Base-by-base conservation (phyloP, 192 early-diverging fungal species). In the Umbelopsis sp. region DNA sequence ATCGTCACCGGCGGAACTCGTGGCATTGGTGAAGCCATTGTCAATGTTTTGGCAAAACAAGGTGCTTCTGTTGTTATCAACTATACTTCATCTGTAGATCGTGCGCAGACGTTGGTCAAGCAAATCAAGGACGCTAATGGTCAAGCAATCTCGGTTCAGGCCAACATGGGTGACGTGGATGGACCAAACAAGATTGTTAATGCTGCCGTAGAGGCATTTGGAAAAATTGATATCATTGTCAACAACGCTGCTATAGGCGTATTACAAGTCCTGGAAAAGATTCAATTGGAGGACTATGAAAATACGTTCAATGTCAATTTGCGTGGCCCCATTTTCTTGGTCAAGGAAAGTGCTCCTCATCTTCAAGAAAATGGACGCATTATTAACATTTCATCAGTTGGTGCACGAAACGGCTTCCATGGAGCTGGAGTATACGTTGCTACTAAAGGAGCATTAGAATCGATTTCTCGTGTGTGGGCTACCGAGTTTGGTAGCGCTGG, bases 401-500 rank as follows among this genome's bases (percentile, higher is more conserved):
- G 0, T 2, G 56, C 56, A 12, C 24, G 56, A 62, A 41, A 41
- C 38, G 38, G 38, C 8, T 41, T 41, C 38, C 38, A 41, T 16
- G 47, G 47, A 6, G 16, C 4, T 11, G 38, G 14, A 17, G 67
- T 74, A n/a, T 70, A 78, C 50, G 49, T 41, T 4, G 68, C 49
- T n/a, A 41, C 77, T 0, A 72, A 72, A 9, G 77, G 71, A 3
- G 52, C 68, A 1, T 31, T 74, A 16, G 71, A 69, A 66, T 66
- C 12, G 68, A 69, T 49, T 24, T 53, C 17, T 47, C 70, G 24
- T 54, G 32, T 20, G 6, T 80, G 93, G 34, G 90, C 94, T 7
- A 87, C 82, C 71, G 94, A 96, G 74, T 70, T 93, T 7, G 93
- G 86, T 7, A 11, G 38, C 36, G 36, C 4, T 8, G 79, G 85